Base-by-base conservation (phyloP, 2,329 filamentous ascomycete genomes). In the Thermothelomyces thermophilus region DNA sequence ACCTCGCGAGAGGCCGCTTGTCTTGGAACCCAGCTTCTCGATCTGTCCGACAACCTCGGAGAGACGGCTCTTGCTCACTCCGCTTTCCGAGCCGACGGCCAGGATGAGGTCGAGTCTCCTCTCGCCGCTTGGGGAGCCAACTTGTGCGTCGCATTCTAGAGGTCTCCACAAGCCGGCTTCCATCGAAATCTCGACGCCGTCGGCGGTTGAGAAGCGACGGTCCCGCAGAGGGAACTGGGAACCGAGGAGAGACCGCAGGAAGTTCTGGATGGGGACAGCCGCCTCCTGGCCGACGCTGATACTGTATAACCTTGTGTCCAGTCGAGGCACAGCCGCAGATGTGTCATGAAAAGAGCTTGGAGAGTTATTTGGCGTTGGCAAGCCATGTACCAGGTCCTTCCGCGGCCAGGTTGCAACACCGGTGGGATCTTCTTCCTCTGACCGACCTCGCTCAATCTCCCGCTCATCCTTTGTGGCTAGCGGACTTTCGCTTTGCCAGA, bases 91-190 rank as follows among this genome's bases (percentile, higher is more conserved):
- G 3, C 81, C 80, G 17, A 84, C 67, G 2, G 80, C 80, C 11
- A 84, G 62, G 3, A 84, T 79, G 42, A 82, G 70, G 56, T 83
- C 78, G 11, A 80, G 64, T 33, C 68, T 71, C 30, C 69, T 66
- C 11, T 63, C 64, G 24, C 37, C 48, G n/a, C 22, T 31, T 20
- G 68, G 64, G 5, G 64, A 60, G 19, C 28, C 39, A 56, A 61
- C 0, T 61, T 62, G 43, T 53, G 59, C 56, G 26, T 72, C 68
- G 20, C 65, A 65, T 40, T 80, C 75, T 0, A 81, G 67, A 2
- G 76, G 75, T 45, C 70, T 70, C 77, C 77, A 81, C 10, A 79
- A 58, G 4, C 67, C 71, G 28, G 74, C 70, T 37, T 73, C 67
- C 37, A 78, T 76, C 0, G 72, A 71, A 1, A 76, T 63, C 22